Evolutionary conservation across 2,329 filamentous ascomycete species (phyloP).

Genomic region (Colletotrichum brevisporum): DNA sequence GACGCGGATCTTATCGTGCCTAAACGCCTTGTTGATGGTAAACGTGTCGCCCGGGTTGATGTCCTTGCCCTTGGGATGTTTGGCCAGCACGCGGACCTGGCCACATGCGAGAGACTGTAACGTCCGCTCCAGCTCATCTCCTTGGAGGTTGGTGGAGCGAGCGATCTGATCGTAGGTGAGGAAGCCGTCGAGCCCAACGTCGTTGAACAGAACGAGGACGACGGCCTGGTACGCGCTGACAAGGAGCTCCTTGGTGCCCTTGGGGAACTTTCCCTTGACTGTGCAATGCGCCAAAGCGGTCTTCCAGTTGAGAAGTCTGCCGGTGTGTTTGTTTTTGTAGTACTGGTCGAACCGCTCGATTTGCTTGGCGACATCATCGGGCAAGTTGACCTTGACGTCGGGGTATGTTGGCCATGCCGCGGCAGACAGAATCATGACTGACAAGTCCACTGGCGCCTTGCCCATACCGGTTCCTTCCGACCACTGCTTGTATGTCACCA

Average conservation of each 20-base stretch:
- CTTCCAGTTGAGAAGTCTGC: slow-evolving; percentile 90
- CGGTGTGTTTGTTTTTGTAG: slow-evolving; percentile 92
- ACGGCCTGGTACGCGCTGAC: slow-evolving; percentile 94
- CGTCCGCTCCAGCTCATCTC: slow-evolving; percentile 86
- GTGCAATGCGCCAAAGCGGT: slow-evolving; percentile 93
- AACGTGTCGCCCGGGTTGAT: slow-evolving; percentile 86
- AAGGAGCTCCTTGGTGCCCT: slow-evolving; percentile 87
- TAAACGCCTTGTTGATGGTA: slow-evolving; percentile 82
- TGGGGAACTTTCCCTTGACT: slow-evolving; percentile 84
- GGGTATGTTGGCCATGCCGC: slow-evolving; percentile 95
- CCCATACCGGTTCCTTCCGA: slow-evolving; percentile 42
- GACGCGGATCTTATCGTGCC: slow-evolving; percentile 86
- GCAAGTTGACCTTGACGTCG: slow-evolving; percentile 80
- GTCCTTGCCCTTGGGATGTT: slow-evolving; percentile 88
- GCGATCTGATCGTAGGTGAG: slow-evolving; percentile 84
- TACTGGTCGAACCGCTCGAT: slow-evolving; percentile 86
- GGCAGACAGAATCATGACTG: slow-evolving; percentile 91
- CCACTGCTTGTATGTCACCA: slow-evolving; percentile 86
- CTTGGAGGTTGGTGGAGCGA: slow-evolving; percentile 79
- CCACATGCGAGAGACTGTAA: slow-evolving; percentile 96
- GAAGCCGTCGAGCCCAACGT: slow-evolving; percentile 70
- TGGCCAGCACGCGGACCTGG: slow-evolving; percentile 85
- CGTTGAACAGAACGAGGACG: slow-evolving; percentile 92
- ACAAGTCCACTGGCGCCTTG: slow-evolving; percentile 76
- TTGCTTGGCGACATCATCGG: slow-evolving; percentile 80